Base-by-base conservation (phyloP, 106 monocot genomes). In the Chionographis japonica region DNA sequence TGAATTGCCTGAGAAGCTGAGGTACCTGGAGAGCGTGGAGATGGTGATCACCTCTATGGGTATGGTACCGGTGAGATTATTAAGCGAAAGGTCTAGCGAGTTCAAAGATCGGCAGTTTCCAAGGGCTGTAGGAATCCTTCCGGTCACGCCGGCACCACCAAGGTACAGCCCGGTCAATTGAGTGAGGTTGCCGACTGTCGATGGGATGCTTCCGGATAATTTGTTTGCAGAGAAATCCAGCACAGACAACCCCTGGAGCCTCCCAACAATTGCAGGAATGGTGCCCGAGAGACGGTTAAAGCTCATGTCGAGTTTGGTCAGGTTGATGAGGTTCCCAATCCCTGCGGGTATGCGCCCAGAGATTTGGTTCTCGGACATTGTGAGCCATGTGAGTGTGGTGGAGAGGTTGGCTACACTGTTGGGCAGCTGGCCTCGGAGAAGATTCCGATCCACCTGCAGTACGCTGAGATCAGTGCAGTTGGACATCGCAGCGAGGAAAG, bases 401-500 rank as follows among this genome's bases (percentile, higher is more conserved):
- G 74, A 74, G 3, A 74, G 56, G 19, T 74, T 74, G 17, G 27
- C 63, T 41, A 66, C 49, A 9, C 65, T 58, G 3, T 20, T 27
- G 2, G 74, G 74, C 6, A 74, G 49, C 13, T 1, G 8, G 3
- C 74, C 74, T 4, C 55, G 14, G 6, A 66, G 19, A 2, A 13
- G 43, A 15, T 74, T 74, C 1, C 0, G 1, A 12, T 41, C 54
- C 7, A 74, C 1, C 8, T 12, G 12, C 16, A 74, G 2, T 2
- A 37, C 14, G 3, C 40, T 2, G 14, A 74, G 20, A 17, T 49
- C 19, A 6, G 16, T 74, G 50, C 74, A 74, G 15, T 74, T 74
- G 5, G 43, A 58, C 57, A 74, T 12, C 13, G 74, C 56, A 50
- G 65, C 66, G 49, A 74, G 65, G 57, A 74, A 74, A 8, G 49